Percentiles rank a stretch among this genome's conserved stretches.
Evolutionary conservation across 768 basidiomycete species (phyloP).

Genomic region (Termitomyces sp.): DNA sequence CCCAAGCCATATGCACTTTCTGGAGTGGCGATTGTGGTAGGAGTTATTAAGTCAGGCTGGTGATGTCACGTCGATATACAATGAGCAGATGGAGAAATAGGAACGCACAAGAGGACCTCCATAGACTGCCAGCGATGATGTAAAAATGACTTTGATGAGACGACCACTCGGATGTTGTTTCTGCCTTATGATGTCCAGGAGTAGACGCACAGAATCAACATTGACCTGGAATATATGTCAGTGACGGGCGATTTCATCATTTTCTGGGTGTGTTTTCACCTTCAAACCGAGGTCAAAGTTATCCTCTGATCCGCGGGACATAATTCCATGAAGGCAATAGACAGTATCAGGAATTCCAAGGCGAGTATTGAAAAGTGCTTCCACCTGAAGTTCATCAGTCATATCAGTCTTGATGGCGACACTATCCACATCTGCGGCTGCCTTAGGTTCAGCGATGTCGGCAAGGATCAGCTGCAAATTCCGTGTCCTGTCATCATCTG

Average conservation of each 20-base stretch:
- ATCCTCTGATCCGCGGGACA: constrained; percentile 59
- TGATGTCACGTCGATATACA: neutral
- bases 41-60: constrained; percentile 39
- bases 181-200: constrained; percentile 32
- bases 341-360: constrained; percentile 38
- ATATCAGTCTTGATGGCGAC: constrained; percentile 35
- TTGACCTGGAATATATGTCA: constrained; percentile 35
- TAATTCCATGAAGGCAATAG: constrained; percentile 53
- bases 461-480: constrained; percentile 44
- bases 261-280: constrained; percentile 16
- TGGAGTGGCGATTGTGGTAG: constrained; percentile 47
- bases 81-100: neutral
- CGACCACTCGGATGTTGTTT: constrained; percentile 16
- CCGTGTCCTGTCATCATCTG: constrained; percentile 26
- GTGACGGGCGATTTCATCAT: neutral
- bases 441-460: constrained; percentile 39
- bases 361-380: constrained; percentile 32
- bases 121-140: constrained; percentile 56
- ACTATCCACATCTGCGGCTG: constrained; percentile 23
- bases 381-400: constrained; percentile 29
- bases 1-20: constrained; percentile 54
- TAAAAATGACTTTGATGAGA: constrained; percentile 50
- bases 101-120: constrained; percentile 43
- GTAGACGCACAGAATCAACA: constrained; percentile 46
- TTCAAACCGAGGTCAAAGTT: constrained; percentile 53